A percentile compares a stretch with the other conserved stretches of the same genome.
Conservation (phyloP, 257 asterid species). For the Primulina eburnea region DNA sequence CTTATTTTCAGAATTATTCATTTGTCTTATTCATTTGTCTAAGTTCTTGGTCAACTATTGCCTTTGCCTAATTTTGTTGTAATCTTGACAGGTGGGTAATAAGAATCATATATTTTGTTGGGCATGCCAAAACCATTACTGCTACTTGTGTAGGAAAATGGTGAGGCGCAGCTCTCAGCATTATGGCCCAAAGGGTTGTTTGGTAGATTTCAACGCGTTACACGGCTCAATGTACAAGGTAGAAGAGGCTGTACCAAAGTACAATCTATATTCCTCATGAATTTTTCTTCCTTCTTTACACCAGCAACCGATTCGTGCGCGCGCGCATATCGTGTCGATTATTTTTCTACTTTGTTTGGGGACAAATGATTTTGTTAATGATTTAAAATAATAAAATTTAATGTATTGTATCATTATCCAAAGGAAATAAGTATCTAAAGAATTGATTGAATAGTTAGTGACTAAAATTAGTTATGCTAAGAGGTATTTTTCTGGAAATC, state of each 20-base stretch:
- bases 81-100: constrained; percentile 45
- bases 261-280: not conserved
- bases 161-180: constrained; percentile 72
- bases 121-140: constrained; percentile 88
- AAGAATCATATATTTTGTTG: constrained; percentile 90
- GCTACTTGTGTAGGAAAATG: constrained; percentile 68
- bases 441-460: no score
- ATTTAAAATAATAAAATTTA: no score
- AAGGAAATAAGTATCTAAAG: no score
- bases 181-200: constrained; percentile 72
- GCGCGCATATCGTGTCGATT: no score
- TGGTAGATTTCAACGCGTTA: constrained; percentile 27
- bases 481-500: no score
- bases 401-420: not conserved
- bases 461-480: no score
- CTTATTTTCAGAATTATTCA: not conserved
- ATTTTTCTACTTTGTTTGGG: not conserved
- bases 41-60: not conserved
- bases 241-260: not conserved
- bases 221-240: not conserved
- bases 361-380: not conserved
- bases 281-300: not conserved
- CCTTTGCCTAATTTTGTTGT: not conserved
- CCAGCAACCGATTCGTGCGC: no score
- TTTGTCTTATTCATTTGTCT: not conserved